phyloP scores from a whole-genome alignment of 768 basidiomycete species.

The Xerocomellus amylosporus region DNA sequence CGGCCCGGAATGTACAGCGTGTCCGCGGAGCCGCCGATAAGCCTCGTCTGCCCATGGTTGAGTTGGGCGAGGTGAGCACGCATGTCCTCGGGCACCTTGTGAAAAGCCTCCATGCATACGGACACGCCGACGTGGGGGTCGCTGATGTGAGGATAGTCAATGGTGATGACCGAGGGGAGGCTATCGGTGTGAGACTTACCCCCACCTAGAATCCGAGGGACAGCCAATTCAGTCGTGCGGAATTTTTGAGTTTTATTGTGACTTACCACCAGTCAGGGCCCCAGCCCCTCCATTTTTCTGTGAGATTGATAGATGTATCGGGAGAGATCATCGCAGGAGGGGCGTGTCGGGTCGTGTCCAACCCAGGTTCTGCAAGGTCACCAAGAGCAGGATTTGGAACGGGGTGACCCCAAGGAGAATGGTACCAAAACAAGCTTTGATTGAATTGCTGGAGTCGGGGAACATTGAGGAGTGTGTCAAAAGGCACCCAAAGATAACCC shows the following conservation, averaged over 20 bases:
- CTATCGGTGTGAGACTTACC: conserved; percentile 26
- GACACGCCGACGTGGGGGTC: conserved; percentile 45
- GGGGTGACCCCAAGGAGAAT: conserved; percentile 44
- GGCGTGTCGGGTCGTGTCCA: conserved; percentile 32
- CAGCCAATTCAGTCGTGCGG: conserved; percentile 7
- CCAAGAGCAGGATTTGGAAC: conserved; percentile 40
- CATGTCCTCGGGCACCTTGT: conserved; percentile 34
- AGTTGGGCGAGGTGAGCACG: conserved; percentile 38
- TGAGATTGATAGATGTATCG: conserved; percentile 36
- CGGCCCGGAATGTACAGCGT: conserved; percentile 48
- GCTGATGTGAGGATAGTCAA: conserved; percentile 15
- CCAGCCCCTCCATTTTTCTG: conserved; percentile 42
- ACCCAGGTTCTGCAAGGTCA: conserved; percentile 5
- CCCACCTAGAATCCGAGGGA: conserved; percentile 36
- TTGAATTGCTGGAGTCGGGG: conserved; percentile 47
- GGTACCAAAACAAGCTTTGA: conserved; percentile 48
- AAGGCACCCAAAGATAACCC: conserved; percentile 53
- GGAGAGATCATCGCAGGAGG: conserved; percentile 44
- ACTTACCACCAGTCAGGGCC: conserved; percentile 44
- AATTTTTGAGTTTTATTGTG: background rate
- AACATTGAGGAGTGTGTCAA: conserved; percentile 49
- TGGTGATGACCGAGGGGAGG: background rate
- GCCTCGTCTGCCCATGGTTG: conserved; percentile 33
- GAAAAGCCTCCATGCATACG: conserved; percentile 44
- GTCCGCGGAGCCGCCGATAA: conserved; percentile 48